Base-by-base conservation (phyloP, 2,329 filamentous ascomycete genomes). In the Aphanocladium album region DNA sequence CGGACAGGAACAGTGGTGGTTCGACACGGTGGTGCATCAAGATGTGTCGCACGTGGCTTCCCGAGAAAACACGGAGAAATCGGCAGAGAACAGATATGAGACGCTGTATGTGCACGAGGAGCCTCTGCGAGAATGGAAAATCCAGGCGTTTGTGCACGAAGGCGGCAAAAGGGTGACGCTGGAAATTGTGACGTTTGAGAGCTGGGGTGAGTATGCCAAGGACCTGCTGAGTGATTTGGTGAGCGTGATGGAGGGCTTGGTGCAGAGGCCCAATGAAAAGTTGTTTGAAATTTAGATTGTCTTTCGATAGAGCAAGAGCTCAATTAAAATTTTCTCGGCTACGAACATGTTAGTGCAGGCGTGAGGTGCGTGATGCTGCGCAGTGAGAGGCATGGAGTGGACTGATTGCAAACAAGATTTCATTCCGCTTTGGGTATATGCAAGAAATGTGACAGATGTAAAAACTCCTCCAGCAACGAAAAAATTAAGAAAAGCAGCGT, bases 1-100 rank as follows among this genome's bases (percentile, higher is more conserved):
- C 5, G 41, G 50, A 7, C 43, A n/a, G 12, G 65, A 66, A 27
- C 53, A 57, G 8, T 66, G 71, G 57, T 83, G 78, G 73, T 85
- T 83, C 64, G 81, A 83, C 66, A 80, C 81, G 0, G 77, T 85
- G 1, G 81, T 84, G 14, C 83, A 85, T 69, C 83, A 85, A 70
- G 82, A 83, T 64, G 82, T 83, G 49, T 80, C 82, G 59, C 83
- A 86, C 67, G 83, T 86, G n/a, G 84, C 87, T 66, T 76, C 73
- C 23, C 72, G 70, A 14, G 70, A 66, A 59, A 78, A 73, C 67
- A 73, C 74, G 45, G 79, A 85, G 64, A 45, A 59, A n/a, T 17
- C 27, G 45, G 21, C 45, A 5, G 30, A 30, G 17, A 51, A 27
- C 5, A 37, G 17, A 19, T 52, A 52, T 8, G 84, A 86, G 71